Evolutionary conservation across 257 asterid species (phyloP).

Genomic region (Solanum bukasovii): DNA sequence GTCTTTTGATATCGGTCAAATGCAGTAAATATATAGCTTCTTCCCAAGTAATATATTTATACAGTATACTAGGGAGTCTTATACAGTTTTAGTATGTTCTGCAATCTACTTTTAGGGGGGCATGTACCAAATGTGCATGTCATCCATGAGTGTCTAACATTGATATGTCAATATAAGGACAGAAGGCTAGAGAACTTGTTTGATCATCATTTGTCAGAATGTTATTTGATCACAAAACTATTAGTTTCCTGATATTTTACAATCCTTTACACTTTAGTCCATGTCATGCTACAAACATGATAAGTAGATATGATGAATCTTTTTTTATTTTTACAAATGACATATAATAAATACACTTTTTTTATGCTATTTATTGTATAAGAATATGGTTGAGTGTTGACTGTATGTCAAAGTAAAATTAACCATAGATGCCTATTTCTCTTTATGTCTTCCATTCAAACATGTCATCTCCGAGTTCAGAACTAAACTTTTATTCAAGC

Average conservation of each 20-base stretch:
- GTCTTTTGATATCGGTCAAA: background rate
- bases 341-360: background rate
- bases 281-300: background rate
- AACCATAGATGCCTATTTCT: background rate
- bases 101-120: background rate
- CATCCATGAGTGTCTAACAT: background rate
- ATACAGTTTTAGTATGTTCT: background rate
- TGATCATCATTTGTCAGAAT: background rate
- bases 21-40: background rate
- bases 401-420: background rate
- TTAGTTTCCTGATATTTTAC: background rate
- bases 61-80: background rate
- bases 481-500: background rate
- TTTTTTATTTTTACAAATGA: background rate
- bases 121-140: background rate
- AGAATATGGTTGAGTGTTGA: background rate
- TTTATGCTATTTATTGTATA: background rate
- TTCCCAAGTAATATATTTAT: background rate
- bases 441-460: background rate
- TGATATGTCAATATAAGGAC: background rate
- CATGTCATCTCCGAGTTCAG: background rate
- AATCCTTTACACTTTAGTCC: background rate
- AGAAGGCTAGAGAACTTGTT: background rate
- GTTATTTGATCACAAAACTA: background rate
- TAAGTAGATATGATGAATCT: background rate